These are phyloP conservation scores for Erysiphe pulchra DNA, from an alignment of 2,329 filamentous ascomycete species.

Conservation along the genomic window DNA sequence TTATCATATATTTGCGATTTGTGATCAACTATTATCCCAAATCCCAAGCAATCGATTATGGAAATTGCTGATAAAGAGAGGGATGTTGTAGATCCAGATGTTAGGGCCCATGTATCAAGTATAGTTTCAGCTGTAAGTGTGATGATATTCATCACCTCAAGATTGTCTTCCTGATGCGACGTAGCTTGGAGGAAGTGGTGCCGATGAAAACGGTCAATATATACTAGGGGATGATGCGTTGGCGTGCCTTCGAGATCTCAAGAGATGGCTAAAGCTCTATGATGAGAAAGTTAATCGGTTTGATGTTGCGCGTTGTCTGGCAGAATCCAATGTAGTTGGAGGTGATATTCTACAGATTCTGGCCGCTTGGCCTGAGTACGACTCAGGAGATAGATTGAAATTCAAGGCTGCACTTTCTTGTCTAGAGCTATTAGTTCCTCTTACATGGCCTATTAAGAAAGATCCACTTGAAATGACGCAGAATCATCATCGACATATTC, in stretches of 20 bases:
- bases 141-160: constrained; percentile 1
- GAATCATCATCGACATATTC: constrained; percentile 79
- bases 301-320: constrained; percentile 80
- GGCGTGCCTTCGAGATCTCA: constrained; percentile 75
- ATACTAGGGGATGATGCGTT: constrained; percentile 80
- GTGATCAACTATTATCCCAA: too few relatives aligned
- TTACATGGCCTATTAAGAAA: constrained; percentile 82
- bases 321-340: constrained; percentile 76
- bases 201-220: constrained; percentile 60
- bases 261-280: constrained; percentile 84
- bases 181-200: constrained; percentile 63
- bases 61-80: constrained; percentile 24
- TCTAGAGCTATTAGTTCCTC: constrained; percentile 67
- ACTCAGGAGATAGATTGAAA: constrained; percentile 47
- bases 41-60: constrained; percentile 16
- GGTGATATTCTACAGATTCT: constrained; percentile 80
- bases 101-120: constrained; percentile 79
- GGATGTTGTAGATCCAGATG: constrained; percentile 65
- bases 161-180: constrained; percentile 4
- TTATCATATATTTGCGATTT: too few relatives aligned
- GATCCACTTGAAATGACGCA: constrained; percentile 60
- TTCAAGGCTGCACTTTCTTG: constrained; percentile 61
- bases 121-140: constrained; percentile 51
- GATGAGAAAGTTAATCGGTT: constrained; percentile 82
- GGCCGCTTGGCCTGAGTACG: constrained; percentile 51